Base-by-base conservation (phyloP, 768 basidiomycete genomes). In the Trichaptum fuscoviolaceum region DNA sequence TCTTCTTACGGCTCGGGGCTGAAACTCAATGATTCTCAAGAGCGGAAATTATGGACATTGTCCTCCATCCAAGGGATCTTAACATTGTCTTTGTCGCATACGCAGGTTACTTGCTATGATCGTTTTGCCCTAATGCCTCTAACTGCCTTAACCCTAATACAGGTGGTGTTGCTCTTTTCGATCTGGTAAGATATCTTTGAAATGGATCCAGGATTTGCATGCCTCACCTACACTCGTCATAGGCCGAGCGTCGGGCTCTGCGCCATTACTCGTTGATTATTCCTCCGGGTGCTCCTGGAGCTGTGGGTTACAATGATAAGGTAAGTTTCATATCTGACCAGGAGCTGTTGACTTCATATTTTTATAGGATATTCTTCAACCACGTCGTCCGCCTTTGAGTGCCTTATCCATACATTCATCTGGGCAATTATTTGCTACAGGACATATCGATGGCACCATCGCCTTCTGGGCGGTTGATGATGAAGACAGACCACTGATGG, bases 381-480 rank as follows among this genome's bases (percentile, higher is more conserved):
- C 89, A 74, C 84, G 93, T 0, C 81, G 84, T 57, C 85, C 88
- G 0, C 77, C 81, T n/a, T 90, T 91, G 7, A 93, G 90, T 0
- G 84, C 86, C 30, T 69, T 95, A 4, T 81, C 89, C 3, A 80
- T 94, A 69, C 87, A 95, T 73, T 92, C 93, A 6, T 79, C 88
- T 36, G 90, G 80, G 0, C 87, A 93, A 67, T 81, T 93, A 67
- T 89, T 96, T 67, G 91, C 85, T 24, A 88, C 86, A 15, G 94
- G 95, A 0, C 84, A 95, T 72, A 81, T 85, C 20, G 95, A 96
- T 74, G 93, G 95, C 8, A 88, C 85, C 63, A 83, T 96, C 35
- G 85, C 89, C 5, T 92, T 95, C 73, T 95, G 93, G 89, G 87
- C 91, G 0, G 77, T 88, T 1, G 87, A 91, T 59, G 92, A 95